Evolutionary conservation across 495 filamentous ascomycete species (phyloP).

Genomic region (Lasiosphaeria ovina): DNA sequence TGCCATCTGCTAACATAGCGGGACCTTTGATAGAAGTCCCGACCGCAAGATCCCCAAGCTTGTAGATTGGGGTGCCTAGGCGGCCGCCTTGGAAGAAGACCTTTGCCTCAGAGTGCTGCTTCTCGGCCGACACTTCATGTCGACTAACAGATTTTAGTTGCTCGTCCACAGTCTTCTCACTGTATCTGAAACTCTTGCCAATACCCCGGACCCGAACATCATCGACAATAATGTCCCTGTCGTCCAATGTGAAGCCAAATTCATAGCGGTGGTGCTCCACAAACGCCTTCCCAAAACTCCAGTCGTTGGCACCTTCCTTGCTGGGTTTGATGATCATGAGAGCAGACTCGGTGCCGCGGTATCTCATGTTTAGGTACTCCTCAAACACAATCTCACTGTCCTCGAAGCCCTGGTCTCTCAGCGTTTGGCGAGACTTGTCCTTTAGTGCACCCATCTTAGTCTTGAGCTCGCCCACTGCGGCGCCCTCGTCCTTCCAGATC

Average conservation of each 20-base stretch:
- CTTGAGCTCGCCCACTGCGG: slow-evolving; percentile 51
- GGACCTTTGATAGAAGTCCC: slow-evolving; percentile 80
- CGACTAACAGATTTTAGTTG: slow-evolving; percentile 67
- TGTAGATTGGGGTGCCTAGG: slow-evolving; percentile 79
- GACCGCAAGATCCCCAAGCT: slow-evolving; percentile 71
- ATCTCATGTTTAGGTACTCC: slow-evolving; percentile 87
- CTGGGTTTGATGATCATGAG: slow-evolving; percentile 75
- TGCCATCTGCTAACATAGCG: slow-evolving; percentile 89
- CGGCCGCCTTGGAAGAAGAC: slow-evolving; percentile 76
- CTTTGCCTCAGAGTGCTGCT: slow-evolving; percentile 53
- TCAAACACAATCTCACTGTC: slow-evolving; percentile 73
- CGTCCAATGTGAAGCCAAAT: slow-evolving; percentile 89
- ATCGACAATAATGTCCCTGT: slow-evolving; percentile 88
- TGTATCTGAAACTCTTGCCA: slow-evolving; percentile 75
- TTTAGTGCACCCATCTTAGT: slow-evolving; percentile 63
- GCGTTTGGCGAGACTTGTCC: slow-evolving; percentile 60
- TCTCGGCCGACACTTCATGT: slow-evolving; percentile 46
- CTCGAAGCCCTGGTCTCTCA: slow-evolving; percentile 72
- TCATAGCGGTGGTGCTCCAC: slow-evolving; percentile 86
- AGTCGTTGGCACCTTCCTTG: slow-evolving; percentile 62
- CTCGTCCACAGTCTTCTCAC: slow-evolving; percentile 76
- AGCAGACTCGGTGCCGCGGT: slow-evolving; percentile 82
- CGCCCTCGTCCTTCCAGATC: slow-evolving; percentile 63
- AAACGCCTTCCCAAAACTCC: slow-evolving; percentile 82
- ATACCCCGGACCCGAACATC: slow-evolving; percentile 89